Percentiles rank a stretch among this genome's conserved stretches.
Evolutionary conservation across 257 asterid genomes (phyloP).

Genomic region (Paraleonurus japonicus): DNA sequence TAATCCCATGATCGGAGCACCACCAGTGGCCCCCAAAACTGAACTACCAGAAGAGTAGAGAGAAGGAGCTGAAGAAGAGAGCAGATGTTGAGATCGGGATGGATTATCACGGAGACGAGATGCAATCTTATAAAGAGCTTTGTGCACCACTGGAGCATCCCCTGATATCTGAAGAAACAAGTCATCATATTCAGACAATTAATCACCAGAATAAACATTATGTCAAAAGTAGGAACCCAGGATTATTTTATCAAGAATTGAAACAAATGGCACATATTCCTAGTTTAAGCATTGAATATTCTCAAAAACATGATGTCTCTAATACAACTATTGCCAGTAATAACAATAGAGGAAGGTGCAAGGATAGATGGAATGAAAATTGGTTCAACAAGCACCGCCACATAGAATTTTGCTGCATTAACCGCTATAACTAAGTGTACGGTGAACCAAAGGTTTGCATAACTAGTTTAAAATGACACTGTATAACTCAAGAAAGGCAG

Average conservation of each 20-base stretch:
- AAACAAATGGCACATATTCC: background rate
- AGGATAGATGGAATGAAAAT: background rate
- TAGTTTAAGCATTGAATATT: background rate
- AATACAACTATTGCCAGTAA: background rate
- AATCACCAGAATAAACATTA: background rate
- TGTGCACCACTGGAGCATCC: slow-evolving; percentile 68
- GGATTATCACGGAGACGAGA: slow-evolving; percentile 90
- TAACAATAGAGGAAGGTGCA: background rate
- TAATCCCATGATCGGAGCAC: slow-evolving; percentile 76
- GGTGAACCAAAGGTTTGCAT: background rate
- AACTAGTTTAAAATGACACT: background rate
- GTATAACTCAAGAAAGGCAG: background rate
- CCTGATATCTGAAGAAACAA: slow-evolving; percentile 67
- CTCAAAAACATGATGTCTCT: background rate
- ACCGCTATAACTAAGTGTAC: background rate
- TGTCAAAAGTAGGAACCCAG: background rate
- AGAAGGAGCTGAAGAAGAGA: slow-evolving; percentile 63
- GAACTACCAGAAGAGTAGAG: slow-evolving; percentile 66
- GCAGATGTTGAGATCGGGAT: slow-evolving; percentile 83
- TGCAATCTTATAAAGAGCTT: slow-evolving; percentile 78
- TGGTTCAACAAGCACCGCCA: background rate
- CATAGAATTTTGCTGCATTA: background rate
- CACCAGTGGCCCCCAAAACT: slow-evolving; percentile 56
- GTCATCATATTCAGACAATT: background rate
- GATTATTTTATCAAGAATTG: background rate